These are phyloP conservation scores for Candida chauliodis DNA, from an alignment of 805 yeast species.

Conservation along the genomic window DNA sequence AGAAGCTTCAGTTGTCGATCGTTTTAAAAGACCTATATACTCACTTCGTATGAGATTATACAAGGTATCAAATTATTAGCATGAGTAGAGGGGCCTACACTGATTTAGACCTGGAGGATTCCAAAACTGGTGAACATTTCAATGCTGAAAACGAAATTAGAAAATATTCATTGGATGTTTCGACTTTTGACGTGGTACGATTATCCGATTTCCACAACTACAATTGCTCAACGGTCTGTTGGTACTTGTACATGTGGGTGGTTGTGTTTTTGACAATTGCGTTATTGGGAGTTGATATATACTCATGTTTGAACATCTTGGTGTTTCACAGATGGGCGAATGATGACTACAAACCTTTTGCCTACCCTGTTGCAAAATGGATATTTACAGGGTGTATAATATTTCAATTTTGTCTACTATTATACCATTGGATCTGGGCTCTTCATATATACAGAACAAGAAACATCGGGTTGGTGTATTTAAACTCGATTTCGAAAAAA, in stretches of 20 bases:
- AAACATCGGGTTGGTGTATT: conserved; percentile 66
- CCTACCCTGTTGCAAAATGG: conserved; percentile 59
- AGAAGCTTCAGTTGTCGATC: too few relatives aligned
- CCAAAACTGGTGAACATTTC: conserved; percentile 7
- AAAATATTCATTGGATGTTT: conserved; percentile 29
- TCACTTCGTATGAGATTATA: too few relatives aligned
- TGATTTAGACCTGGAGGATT: not conserved
- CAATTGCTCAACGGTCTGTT: conserved; percentile 39
- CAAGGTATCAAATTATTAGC: too few relatives aligned
- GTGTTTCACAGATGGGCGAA: conserved; percentile 72
- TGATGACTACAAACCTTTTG: conserved; percentile 41
- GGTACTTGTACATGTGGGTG: conserved; percentile 42
- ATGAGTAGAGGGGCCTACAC: not conserved
- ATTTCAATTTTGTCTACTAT: conserved; percentile 55
- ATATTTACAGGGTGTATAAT: conserved; percentile 79
- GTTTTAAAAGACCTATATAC: too few relatives aligned
- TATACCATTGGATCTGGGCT: conserved; percentile 59
- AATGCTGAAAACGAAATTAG: conserved; percentile 9
- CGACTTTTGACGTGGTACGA: conserved; percentile 50
- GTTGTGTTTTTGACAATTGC: conserved; percentile 52
- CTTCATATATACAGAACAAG: conserved; percentile 53
- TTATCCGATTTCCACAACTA: conserved; percentile 45
- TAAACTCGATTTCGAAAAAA: conserved; percentile 59
- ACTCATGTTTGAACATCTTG: conserved; percentile 70
- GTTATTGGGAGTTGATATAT: conserved; percentile 63